Evolutionary conservation across 1,284 basidiomycete genomes (phyloP), one percentile per base, ranked within the genome.

Genomic region (Melampsora allii-populina): DNA sequence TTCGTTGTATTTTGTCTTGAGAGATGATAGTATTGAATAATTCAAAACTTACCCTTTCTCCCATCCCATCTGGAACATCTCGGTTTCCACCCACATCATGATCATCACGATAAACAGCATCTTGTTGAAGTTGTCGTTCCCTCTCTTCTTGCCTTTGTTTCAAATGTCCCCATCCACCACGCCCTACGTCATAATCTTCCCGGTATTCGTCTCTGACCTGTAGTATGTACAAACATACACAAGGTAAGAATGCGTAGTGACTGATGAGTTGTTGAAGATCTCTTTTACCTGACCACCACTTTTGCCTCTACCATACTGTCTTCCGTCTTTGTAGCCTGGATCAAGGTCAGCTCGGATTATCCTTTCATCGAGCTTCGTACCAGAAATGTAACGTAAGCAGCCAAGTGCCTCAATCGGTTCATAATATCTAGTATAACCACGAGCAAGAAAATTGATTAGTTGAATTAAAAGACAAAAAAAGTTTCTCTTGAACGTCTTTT

Each of bases 321-420:
- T 85, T 6, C 96, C 96, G 80, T 98, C 96, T 79, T 89, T 89
- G 83, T 98, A 99, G 1, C 96, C 96, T n/a, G 94, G 86, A 83
- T 99, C 96, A 77, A 99, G 84, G 83, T 99, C 96, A 79, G 95
- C 98, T 63, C 96, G 91, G 77, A 99, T 96, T 78, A 99, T 91
- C 33, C 96, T 90, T 82, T 99, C 96, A 83, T 99, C 96, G n/a
- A 99, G 87, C 84, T 98, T 98, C 42, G 95, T 96, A 17, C 95
- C 95, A 65, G 90, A 93, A 76, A 98, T 88, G 82, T 97, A 95
- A 61, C 91, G 88, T 86, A 98, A 88, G 78, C 90, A 90, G 59
- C 93, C 91, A 33, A 97, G 85, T 19, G 96, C 96, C 82, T 98
- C 95, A 5, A 88, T 86, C 80, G 98, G 94, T 9, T 92, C 92